phyloP scores from a whole-genome alignment of 2,329 filamentous ascomycete species.

The Claviceps sorghi region DNA sequence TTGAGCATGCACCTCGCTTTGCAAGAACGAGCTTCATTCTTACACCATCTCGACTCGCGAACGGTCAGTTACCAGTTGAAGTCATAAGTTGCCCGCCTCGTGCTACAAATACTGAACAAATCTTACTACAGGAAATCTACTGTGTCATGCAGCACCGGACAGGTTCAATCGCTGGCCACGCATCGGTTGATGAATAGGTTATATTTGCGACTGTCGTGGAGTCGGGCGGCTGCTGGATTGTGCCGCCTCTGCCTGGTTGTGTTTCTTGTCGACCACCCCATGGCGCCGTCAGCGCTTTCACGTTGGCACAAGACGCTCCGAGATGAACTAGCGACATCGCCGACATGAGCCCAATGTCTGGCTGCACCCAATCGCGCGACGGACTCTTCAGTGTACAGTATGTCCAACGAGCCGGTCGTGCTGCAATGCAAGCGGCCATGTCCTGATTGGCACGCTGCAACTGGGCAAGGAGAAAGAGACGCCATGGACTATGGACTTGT shows the following conservation, averaged over 20 bases:
- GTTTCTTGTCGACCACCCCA: not conserved
- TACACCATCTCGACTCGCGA: not conserved
- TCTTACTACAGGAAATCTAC: not conserved
- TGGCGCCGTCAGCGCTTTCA: not conserved
- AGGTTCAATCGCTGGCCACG: not conserved
- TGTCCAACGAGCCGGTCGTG: not conserved
- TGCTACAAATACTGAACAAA: not conserved
- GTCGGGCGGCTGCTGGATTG: not conserved
- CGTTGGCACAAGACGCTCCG: not conserved
- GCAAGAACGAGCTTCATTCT: not conserved
- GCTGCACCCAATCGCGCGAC: not conserved
- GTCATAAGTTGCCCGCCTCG: not conserved
- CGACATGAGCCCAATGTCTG: not conserved
- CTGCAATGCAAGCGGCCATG: not conserved
- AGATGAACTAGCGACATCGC: not conserved
- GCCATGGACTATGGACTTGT: not conserved
- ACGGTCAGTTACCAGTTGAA: not conserved
- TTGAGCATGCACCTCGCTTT: not conserved
- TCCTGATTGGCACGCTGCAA: not conserved
- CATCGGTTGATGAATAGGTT: not conserved
- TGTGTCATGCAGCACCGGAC: not conserved
- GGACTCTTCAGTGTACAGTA: not conserved
- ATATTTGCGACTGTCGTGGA: not conserved
- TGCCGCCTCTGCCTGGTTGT: not conserved
- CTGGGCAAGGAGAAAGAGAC: not conserved